Conservation (phyloP, 345 rosid species). For the Boechera divaricarpa region DNA sequence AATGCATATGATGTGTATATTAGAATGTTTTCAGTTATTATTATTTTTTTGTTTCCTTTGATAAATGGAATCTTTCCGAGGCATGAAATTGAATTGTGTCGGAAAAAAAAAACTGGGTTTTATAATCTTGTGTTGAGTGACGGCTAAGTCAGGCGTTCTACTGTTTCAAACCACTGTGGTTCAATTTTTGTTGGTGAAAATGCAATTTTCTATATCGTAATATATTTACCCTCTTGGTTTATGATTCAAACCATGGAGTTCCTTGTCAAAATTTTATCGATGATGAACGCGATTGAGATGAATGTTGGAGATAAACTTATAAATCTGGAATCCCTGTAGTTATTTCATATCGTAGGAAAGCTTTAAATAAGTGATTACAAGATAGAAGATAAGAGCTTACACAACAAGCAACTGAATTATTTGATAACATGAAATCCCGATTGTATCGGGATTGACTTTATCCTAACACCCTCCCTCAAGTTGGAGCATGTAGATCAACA, state of each 20-base stretch:
- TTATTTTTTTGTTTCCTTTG: not conserved
- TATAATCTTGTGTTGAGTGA: too few relatives aligned
- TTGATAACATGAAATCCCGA: too few relatives aligned
- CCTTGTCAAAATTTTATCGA: not conserved
- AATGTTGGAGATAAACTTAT: not conserved
- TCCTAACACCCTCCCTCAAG: too few relatives aligned
- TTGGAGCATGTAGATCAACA: too few relatives aligned
- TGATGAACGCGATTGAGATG: not conserved
- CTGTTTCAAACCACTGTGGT: not conserved
- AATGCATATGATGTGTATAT: slow-evolving; percentile 39
- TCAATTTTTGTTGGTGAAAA: not conserved
- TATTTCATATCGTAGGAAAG: too few relatives aligned
- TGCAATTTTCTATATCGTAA: not conserved
- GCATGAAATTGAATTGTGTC: slow-evolving; percentile 3
- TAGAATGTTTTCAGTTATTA: slow-evolving; percentile 24
- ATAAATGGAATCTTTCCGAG: not conserved
- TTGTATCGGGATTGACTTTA: too few relatives aligned
- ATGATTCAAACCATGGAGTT: not conserved
- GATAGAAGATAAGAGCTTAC: too few relatives aligned
- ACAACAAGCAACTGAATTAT: too few relatives aligned
- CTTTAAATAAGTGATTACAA: too few relatives aligned
- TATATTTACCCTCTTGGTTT: too few relatives aligned
- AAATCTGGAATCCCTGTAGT: not conserved
- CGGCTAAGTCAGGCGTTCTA: not conserved
- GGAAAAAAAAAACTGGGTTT: too few relatives aligned